Percentiles rank a stretch among this genome's conserved stretches.
Conservation (phyloP, 495 filamentous ascomycete species). For the Pseudevernia furfuracea region DNA sequence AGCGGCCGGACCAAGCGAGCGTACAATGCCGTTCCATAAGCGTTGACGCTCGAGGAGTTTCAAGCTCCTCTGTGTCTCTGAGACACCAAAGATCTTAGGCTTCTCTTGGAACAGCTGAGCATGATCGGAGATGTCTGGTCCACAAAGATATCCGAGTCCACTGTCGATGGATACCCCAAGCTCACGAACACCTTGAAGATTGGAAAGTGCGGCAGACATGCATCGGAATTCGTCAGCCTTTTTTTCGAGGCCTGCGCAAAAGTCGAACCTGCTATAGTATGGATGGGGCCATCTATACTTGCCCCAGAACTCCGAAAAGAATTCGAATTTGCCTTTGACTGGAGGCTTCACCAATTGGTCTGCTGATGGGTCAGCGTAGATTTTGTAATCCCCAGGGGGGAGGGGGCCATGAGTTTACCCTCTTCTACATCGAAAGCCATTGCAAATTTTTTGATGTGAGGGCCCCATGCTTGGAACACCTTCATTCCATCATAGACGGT, state of each 20-base stretch:
- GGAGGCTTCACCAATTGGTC: slow-evolving; percentile 17
- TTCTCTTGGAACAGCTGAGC: slow-evolving; percentile 22
- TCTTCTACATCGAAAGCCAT: slow-evolving; percentile 50
- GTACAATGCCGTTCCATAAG: slow-evolving; percentile 15
- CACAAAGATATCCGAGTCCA: slow-evolving; percentile 49
- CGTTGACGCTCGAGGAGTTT: slow-evolving; percentile 5
- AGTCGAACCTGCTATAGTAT: slow-evolving; percentile 42
- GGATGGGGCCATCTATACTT: slow-evolving; percentile 45
- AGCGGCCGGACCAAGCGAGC: slow-evolving; percentile 1
- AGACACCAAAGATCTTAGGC: slow-evolving; percentile 21
- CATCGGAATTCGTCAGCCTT: slow-evolving; percentile 45
- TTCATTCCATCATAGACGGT: slow-evolving; percentile 35
- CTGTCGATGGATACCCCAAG: slow-evolving; percentile 49
- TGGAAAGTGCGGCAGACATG: slow-evolving; percentile 42
- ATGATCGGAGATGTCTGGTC: slow-evolving; percentile 34
- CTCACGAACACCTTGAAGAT: slow-evolving; percentile 36
- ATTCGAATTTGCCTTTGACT: slow-evolving; percentile 36
- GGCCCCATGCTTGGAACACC: slow-evolving; percentile 44
- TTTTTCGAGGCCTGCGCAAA: slow-evolving; percentile 42
- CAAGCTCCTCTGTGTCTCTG: slow-evolving; percentile 1
- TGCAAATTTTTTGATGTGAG: slow-evolving; percentile 43
- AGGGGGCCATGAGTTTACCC: slow-evolving; percentile 10
- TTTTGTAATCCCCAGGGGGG: neutral
- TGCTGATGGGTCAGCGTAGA: neutral
- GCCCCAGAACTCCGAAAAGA: slow-evolving; percentile 42